Conservation (phyloP, 768 basidiomycete species). For the Fistulinella prunicolor region DNA sequence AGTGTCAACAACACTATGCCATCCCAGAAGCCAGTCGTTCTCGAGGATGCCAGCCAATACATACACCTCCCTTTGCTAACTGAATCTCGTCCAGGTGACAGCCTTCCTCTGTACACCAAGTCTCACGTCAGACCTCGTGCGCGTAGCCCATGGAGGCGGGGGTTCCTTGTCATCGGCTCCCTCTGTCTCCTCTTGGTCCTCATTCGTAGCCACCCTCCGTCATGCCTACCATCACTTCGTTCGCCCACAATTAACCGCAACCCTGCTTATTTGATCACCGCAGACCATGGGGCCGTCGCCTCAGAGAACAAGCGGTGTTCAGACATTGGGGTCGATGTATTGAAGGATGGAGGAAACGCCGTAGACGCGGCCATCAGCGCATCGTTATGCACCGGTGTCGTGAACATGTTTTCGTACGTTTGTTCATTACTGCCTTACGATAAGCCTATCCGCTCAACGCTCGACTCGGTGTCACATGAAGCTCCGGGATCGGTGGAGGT, state of each 20-base stretch:
- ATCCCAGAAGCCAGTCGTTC: background rate
- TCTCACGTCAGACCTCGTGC: background rate
- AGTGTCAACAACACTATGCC: slow-evolving; percentile 4
- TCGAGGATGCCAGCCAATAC: background rate
- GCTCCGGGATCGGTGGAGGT: slow-evolving; percentile 84
- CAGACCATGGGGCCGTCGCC: slow-evolving; percentile 81
- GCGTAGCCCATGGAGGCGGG: slow-evolving; percentile 11
- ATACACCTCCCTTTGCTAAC: background rate
- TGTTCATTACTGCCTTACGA: background rate
- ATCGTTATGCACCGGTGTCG: slow-evolving; percentile 74
- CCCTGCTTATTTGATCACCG: slow-evolving; percentile 57
- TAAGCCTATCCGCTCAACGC: slow-evolving; percentile 2
- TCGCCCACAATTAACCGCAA: slow-evolving; percentile 34
- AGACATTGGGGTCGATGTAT: slow-evolving; percentile 70
- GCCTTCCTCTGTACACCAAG: slow-evolving; percentile 20
- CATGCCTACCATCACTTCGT: background rate
- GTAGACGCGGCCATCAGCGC: slow-evolving; percentile 84
- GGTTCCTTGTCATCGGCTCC: slow-evolving; percentile 6
- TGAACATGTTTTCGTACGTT: slow-evolving; percentile 88
- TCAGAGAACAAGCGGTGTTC: slow-evolving; percentile 87
- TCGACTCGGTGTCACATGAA: slow-evolving; percentile 23
- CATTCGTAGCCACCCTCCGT: background rate
- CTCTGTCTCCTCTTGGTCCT: slow-evolving; percentile 15
- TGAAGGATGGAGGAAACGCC: slow-evolving; percentile 86
- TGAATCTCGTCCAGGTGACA: slow-evolving; percentile 1